Evolutionary conservation across 2,329 filamentous ascomycete genomes (phyloP).

Genomic region (Aspergillus bombycis): DNA sequence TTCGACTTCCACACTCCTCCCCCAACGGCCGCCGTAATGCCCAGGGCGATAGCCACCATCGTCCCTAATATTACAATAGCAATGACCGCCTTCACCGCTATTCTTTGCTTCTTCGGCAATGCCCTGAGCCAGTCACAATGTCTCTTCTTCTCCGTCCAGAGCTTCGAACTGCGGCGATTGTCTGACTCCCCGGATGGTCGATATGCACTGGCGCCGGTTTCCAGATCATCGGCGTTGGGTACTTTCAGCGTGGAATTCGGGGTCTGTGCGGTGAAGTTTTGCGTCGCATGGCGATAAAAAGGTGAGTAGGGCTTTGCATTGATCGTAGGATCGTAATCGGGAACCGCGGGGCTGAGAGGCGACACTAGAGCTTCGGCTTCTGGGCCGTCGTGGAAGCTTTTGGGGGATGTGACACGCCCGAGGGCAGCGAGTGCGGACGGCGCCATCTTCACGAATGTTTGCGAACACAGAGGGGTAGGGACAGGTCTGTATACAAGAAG

Average conservation of each 20-base stretch:
- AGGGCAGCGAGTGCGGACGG: not conserved
- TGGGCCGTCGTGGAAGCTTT: not conserved
- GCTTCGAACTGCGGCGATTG: slow-evolving; percentile 33
- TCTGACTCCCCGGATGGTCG: slow-evolving; percentile 16
- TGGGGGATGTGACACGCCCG: not conserved
- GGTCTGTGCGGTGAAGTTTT: slow-evolving; percentile 30
- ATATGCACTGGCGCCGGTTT: slow-evolving; percentile 24
- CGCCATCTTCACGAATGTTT: not conserved
- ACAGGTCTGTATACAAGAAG: not conserved
- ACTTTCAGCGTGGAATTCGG: slow-evolving; percentile 17
- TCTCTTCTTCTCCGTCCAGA: slow-evolving; percentile 39
- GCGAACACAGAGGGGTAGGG: not conserved
- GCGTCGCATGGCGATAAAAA: slow-evolving; percentile 47
- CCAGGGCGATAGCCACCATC: slow-evolving; percentile 50
- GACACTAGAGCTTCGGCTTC: slow-evolving; percentile 5
- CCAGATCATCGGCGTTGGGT: slow-evolving; percentile 34
- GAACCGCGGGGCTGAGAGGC: not conserved
- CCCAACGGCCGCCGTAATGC: slow-evolving; percentile 48
- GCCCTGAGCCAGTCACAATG: slow-evolving; percentile 38
- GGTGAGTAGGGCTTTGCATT: slow-evolving; percentile 48
- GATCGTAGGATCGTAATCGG: slow-evolving; percentile 43
- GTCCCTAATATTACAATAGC: slow-evolving; percentile 46
- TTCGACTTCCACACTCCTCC: slow-evolving; percentile 48
- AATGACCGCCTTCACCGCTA: slow-evolving; percentile 44
- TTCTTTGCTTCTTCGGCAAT: slow-evolving; percentile 39